phyloP scores from a whole-genome alignment of 441 rosid species.

The Adansonia gregorii region DNA sequence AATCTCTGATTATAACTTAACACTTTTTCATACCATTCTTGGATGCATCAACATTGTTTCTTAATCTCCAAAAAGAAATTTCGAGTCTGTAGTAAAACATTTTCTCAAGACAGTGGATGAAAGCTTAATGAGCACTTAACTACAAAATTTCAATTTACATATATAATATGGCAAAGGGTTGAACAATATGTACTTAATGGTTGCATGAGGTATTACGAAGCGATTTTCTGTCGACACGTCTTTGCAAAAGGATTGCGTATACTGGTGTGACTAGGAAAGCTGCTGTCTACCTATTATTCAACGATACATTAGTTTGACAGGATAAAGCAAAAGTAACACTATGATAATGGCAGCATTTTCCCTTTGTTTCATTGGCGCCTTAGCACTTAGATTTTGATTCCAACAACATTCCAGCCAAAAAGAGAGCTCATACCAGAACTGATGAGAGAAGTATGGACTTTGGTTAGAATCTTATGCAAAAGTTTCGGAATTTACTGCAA shows the following conservation, averaged over 20 bases:
- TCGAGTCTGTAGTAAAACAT: background rate
- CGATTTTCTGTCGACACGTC: background rate
- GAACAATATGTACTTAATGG: background rate
- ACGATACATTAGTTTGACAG: background rate
- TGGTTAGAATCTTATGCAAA: background rate
- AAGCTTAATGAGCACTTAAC: background rate
- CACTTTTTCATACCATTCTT: background rate
- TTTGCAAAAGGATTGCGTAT: background rate
- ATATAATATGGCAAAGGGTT: background rate
- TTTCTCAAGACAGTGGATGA: background rate
- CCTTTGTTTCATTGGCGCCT: constrained; percentile 20
- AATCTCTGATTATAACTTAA: background rate
- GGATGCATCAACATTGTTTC: background rate
- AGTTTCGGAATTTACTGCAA: background rate
- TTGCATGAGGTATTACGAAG: background rate
- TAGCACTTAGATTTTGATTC: constrained; percentile 6
- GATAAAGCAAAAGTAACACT: constrained; percentile 11
- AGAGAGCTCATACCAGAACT: background rate
- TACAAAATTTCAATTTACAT: background rate
- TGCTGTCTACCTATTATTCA: constrained; percentile 1
- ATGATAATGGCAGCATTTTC: constrained; percentile 11
- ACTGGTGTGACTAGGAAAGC: constrained; percentile 15
- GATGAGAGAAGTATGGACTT: background rate
- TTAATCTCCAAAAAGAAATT: background rate
- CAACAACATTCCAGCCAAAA: constrained; percentile 9